Base-by-base conservation (phyloP, 768 basidiomycete genomes). In the Antrodiella citrinella region DNA sequence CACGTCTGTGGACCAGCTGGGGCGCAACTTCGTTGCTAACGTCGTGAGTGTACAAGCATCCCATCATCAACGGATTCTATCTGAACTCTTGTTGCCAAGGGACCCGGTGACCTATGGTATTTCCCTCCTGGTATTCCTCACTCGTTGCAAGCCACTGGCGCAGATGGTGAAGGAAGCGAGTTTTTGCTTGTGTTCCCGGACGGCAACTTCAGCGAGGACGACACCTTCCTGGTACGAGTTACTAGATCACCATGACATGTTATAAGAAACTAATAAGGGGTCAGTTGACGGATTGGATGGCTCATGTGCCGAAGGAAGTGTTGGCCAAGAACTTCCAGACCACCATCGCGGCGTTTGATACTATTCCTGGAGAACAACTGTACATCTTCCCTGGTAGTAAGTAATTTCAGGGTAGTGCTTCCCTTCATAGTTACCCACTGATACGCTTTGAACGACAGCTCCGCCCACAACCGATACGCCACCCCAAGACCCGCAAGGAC, bases 331-430 rank as follows among this genome's bases (percentile, higher is more conserved):
- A 60, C 50, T 67, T 66, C 57, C 57, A 62, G 50, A 54, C 70
- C 2, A 55, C 65, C 25, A 65, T 66, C 2, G 65, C 73, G 26
- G 67, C 70, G 2, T 81, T 81, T 48, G 69, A 78, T 47, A 67
- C 76, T 26, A 75, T 82, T 25, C 79, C 81, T 2, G 62, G 69
- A 42, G 53, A 60, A 3, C 74, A 78, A 53, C 59, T 82, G 21
- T 81, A 81, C 54, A 81, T 82, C 45, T 72, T 75, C 58, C 71
- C 73, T 4, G 41, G 44, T 43, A 39, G 25, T 21, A 13, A 13
- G 2, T 20, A 45, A 45, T 21, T 24, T 13, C 4, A 45, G 13
- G 2, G 50, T 15, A 26, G 19, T 45, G 15, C 44, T 18, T 4
- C 23, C 15, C 44, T 25, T 9, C 20, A 13, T 13, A 25, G 18